A percentile compares a stretch with the other conserved stretches of the same genome.
phyloP scores from a whole-genome alignment of 305 asterid species.

The Fraxinus albicans region DNA sequence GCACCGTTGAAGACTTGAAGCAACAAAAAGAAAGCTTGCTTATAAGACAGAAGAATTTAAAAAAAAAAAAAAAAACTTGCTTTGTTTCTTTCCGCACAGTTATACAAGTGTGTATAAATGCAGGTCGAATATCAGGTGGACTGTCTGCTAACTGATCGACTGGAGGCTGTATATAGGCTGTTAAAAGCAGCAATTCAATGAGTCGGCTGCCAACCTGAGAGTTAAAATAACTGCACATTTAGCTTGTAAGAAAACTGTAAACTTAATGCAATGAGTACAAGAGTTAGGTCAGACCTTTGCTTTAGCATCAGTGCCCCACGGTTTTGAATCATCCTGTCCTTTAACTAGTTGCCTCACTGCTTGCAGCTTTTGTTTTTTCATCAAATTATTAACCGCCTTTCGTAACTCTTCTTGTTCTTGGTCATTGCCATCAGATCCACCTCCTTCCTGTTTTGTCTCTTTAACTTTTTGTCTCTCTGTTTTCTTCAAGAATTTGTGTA shows the following conservation, averaged over 20 bases:
- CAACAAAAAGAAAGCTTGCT: conserved; percentile 6
- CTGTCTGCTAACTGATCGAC: conserved; percentile 56
- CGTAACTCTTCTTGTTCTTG: conserved; percentile 50
- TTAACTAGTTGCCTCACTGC: conserved; percentile 71
- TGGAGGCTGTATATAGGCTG: conserved; percentile 85
- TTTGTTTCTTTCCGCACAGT: conserved; percentile 51
- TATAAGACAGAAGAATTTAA: conserved; percentile 11
- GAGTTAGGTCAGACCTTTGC: conserved; percentile 64
- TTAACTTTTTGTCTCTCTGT: conserved; percentile 57
- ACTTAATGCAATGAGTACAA: conserved; percentile 16
- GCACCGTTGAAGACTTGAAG: conserved; percentile 23
- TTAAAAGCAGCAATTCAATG: conserved; percentile 76
- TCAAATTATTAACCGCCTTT: conserved; percentile 59
- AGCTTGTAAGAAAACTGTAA: conserved; percentile 19
- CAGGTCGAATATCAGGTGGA: conserved; percentile 93
- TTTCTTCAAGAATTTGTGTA: conserved; percentile 69
- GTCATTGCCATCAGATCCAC: conserved; percentile 32
- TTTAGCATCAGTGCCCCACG: conserved; percentile 82
- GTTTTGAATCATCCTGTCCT: conserved; percentile 53
- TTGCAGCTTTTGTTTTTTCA: conserved; percentile 73
- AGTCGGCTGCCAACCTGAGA: conserved; percentile 87
- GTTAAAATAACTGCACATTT: conserved; percentile 15
- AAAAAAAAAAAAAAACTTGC: conserved; percentile 30
- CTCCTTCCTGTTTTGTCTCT: conserved; percentile 38
- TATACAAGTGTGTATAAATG: conserved; percentile 70